Evolutionary conservation across 2,329 filamentous ascomycete genomes (phyloP), one percentile per base, ranked within the genome.

Genomic region (Fusarium sambucinum): DNA sequence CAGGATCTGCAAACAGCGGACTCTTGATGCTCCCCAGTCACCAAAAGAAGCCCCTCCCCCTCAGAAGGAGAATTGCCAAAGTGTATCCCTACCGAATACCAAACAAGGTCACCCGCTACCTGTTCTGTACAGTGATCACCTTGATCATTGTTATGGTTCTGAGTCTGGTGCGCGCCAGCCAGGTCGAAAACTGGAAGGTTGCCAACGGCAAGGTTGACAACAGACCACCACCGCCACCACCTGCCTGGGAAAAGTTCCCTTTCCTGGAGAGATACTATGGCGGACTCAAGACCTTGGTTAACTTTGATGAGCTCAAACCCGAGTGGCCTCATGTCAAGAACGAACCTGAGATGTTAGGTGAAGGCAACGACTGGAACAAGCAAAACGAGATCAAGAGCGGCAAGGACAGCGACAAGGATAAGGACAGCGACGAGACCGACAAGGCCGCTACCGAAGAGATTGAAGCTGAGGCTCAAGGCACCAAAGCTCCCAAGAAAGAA

Each of bases 241-340:
- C 89, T 1, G 79, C 87, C 7, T 98, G 94, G 94, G 92, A 97
- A 77, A 87, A 86, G 12, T 98, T 97, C 76, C 88, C 89, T 0
- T 96, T 97, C 74, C 79, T 99, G 64, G 90, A 90, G 63, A 87
- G 94, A 66, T 99, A 97, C 77, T 96, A 97, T 77, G 95, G 94
- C 16, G 96, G 96, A 1, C 85, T 99, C 61, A 86, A 90, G 68
- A 91, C 87, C 0, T 76, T 99, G 64, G 87, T 92, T 0, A 80
- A 88, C 0, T 81, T 89, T 27, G 78, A 84, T 16, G 83, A 92
- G 47, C 95, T 94, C 69, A 82, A 85, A 12, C 90, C 94, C 0
- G 92, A 98, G 75, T 98, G 97, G 75, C 95, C 96, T 2, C 84
- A 85, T 10, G 80, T 85, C 2, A 84, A 86, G 48, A 88, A 90